Conservation (phyloP, 345 rosid genomes). For the Leavenworthia alabamica region DNA sequence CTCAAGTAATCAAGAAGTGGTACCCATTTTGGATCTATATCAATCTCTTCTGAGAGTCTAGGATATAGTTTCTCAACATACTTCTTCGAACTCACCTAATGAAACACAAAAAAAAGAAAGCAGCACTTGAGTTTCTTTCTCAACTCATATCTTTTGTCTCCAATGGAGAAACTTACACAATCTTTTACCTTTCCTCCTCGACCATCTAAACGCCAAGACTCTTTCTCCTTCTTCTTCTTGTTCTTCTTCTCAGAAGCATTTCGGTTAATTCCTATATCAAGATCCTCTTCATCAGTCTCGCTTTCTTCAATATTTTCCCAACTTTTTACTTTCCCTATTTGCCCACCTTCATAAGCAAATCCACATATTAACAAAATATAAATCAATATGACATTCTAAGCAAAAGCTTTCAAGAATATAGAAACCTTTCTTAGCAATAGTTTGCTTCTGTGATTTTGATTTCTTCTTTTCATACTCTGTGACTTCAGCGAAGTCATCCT, state of each 20-base stretch:
- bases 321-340: conserved; percentile 26
- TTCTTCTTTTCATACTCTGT: conserved; percentile 48
- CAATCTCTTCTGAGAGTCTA: conserved; percentile 58
- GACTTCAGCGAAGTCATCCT: conserved; percentile 82
- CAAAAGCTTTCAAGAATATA: neutral
- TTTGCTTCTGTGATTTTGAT: conserved; percentile 36
- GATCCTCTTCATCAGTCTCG: conserved; percentile 23
- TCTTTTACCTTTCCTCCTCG: conserved; percentile 46
- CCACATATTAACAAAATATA: conserved; percentile 2
- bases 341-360: conserved; percentile 39
- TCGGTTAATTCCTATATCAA: conserved; percentile 23
- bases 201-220: conserved; percentile 33
- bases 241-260: conserved; percentile 27
- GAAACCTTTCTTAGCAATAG: conserved; percentile 43
- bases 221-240: conserved; percentile 34
- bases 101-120: conserved; percentile 1
- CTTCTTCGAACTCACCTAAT: conserved; percentile 40
- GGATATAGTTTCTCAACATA: conserved; percentile 43
- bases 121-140: conserved; percentile 1
- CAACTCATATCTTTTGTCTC: neutral
- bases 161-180: neutral
- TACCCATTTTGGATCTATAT: conserved; percentile 65
- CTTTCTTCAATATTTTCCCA: conserved; percentile 28
- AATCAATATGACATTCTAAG: neutral
- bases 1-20: conserved; percentile 81